Evolutionary conservation across 495 filamentous ascomycete species (phyloP), one percentile per base, ranked within the genome.

Genomic region (Hypomontagnella submonticulosa): DNA sequence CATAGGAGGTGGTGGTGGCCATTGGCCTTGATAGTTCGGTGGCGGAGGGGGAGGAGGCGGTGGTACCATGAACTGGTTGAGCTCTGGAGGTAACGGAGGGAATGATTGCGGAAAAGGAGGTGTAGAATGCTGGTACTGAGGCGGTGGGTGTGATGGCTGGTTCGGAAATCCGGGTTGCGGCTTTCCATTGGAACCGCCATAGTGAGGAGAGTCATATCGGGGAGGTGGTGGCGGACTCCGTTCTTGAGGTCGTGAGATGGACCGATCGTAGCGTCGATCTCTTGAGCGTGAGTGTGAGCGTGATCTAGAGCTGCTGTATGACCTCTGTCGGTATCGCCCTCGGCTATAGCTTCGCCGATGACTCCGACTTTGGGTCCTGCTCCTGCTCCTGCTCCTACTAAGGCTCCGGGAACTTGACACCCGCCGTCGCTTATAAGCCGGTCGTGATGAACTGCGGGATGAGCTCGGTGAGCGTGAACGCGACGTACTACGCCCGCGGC

Each of bases 1-100:
- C 0, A 66, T 67, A 0, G 72, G 63, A 0, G 68, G 66, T 49
- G 79, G 77, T 18, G 82, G 81, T 11, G 81, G 80, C 84, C 83
- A 86, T 43, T 78, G 73, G n/a, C 81, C 83, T 20, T 77, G 72
- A 47, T 82, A 85, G 38, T 80, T 79, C 6, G 74, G 75, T 11
- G 80, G 83, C 11, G 54, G 62, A 33, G 78, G 80, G 27, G 78
- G 79, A 33, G 79, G 84, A 16, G 79, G 77, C 12, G 74, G 73
- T 16, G 77, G 78, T n/a, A 72, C 58, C 2, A 65, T 68, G 32
- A 69, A 77, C 30, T 59, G 73, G 62, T 32, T 63, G 51, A 53
- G 71, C 5, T 69, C 70, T 32, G 70, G 67, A 44, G 71, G 70
- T 34, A 68, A 15, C 12, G 70, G 59, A 47, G 55, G 44, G 37